Conservation (phyloP, 192 early-diverging fungal genomes). For the Geranomyces variabilis region DNA sequence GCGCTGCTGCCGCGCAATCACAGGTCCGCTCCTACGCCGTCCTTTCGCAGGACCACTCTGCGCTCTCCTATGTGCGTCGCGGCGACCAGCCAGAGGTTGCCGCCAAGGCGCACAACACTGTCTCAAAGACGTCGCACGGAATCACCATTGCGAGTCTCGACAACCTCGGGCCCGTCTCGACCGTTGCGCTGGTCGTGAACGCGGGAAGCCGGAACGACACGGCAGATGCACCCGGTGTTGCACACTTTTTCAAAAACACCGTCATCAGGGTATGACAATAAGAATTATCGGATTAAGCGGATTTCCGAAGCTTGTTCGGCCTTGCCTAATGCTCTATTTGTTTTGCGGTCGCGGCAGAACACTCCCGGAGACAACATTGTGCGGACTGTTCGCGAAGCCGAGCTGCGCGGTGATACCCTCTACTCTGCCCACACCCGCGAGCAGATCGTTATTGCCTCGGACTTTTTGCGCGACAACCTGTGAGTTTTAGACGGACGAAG, state of each 20-base stretch:
- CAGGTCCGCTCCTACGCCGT: slow-evolving; percentile 35
- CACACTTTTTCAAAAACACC: slow-evolving; percentile 89
- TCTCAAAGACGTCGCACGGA: slow-evolving; percentile 38
- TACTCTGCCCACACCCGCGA: slow-evolving; percentile 82
- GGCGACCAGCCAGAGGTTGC: slow-evolving; percentile 50
- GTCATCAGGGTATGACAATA: slow-evolving; percentile 74
- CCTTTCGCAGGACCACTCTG: slow-evolving; percentile 20
- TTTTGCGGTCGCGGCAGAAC: slow-evolving; percentile 56
- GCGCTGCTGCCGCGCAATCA: slow-evolving; percentile 1
- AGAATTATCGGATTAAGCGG: too few relatives aligned
- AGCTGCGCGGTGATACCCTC: slow-evolving; percentile 85
- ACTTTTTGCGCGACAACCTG: slow-evolving; percentile 90
- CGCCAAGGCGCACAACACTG: slow-evolving; percentile 38
- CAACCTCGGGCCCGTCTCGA: slow-evolving; percentile 70
- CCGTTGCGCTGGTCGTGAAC: slow-evolving; percentile 83
- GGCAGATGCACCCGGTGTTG: slow-evolving; percentile 73
- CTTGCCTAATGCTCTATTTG: too few relatives aligned
- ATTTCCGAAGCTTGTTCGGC: too few relatives aligned
- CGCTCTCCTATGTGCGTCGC: slow-evolving; percentile 44
- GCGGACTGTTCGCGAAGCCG: slow-evolving; percentile 86
- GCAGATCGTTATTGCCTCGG: slow-evolving; percentile 79
- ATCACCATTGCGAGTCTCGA: slow-evolving; percentile 68
- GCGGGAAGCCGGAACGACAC: slow-evolving; percentile 86
- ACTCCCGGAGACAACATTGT: slow-evolving; percentile 79
- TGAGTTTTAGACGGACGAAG: slow-evolving; percentile 43